Evolutionary conservation across 352 stramenopile species (phyloP).

Genomic region (Globisporangium yorkense): DNA sequence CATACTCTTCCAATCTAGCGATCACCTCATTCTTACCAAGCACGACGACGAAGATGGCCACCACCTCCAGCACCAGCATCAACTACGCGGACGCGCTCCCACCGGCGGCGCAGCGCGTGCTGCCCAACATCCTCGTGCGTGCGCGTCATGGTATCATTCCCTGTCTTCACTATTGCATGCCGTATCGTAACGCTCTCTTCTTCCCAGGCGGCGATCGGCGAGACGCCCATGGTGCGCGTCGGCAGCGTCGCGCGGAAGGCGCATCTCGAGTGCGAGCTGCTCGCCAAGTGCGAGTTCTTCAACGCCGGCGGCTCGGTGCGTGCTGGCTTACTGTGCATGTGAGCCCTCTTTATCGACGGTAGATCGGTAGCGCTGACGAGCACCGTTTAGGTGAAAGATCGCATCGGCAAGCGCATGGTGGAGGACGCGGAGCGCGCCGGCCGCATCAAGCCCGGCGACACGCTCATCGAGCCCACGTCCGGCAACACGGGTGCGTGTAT

Average conservation of each 20-base stretch:
- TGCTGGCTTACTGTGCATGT: neutral
- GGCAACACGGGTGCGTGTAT: constrained; percentile 84
- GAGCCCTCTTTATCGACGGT: neutral
- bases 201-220: constrained; percentile 46
- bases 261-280: constrained; percentile 83
- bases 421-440: constrained; percentile 89
- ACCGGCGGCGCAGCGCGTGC: constrained; percentile 36
- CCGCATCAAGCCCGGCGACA: constrained; percentile 91
- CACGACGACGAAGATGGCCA: constrained; percentile 1
- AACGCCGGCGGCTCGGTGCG: constrained; percentile 83
- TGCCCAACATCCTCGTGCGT: constrained; percentile 56
- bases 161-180: neutral
- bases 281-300: constrained; percentile 95
- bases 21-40: neutral
- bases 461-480: constrained; percentile 96
- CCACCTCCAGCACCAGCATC: neutral
- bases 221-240: constrained; percentile 92
- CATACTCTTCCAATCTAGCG: neutral
- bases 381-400: constrained; percentile 60
- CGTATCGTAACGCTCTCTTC: too few species aligned
- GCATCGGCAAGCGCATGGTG: constrained; percentile 89
- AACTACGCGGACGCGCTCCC: constrained; percentile 24
- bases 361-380: neutral
- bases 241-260: constrained; percentile 82
- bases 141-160: neutral